Evolutionary conservation across 2,329 filamentous ascomycete genomes (phyloP).

Genomic region (Trichoderma citrinoviride): DNA sequence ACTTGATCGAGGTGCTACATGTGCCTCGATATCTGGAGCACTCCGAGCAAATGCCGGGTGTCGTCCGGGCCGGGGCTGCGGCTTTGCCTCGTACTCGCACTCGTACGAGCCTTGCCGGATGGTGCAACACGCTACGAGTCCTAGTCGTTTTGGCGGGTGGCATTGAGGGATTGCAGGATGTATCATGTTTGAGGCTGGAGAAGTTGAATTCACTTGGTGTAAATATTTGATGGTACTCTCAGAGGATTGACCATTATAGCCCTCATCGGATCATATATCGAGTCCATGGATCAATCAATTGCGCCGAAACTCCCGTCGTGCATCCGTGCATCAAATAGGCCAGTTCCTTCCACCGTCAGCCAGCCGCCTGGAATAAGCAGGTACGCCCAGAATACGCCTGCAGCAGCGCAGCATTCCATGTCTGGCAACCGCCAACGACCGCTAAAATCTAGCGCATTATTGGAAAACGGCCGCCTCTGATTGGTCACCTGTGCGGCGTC

Average conservation of each 20-base stretch:
- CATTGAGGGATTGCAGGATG: not conserved
- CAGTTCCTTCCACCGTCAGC: no score
- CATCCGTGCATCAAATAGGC: not conserved
- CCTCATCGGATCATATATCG: not conserved
- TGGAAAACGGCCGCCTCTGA: slow-evolving; percentile 7
- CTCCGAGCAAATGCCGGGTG: slow-evolving; percentile 6
- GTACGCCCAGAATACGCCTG: not conserved
- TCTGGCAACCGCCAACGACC: not conserved
- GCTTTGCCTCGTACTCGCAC: not conserved
- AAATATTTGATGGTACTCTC: no score
- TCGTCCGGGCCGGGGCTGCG: not conserved
- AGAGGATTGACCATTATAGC: no score
- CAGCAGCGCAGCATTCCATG: not conserved
- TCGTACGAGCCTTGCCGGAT: not conserved
- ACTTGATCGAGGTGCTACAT: not conserved
- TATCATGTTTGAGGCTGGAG: not conserved
- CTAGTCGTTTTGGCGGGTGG: not conserved
- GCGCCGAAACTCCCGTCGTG: not conserved
- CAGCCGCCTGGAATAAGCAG: not conserved
- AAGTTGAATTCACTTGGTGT: no score
- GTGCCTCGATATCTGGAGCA: no score
- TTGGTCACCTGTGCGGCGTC: slow-evolving; percentile 5
- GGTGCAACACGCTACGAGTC: not conserved
- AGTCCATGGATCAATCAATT: not conserved
- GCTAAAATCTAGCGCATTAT: not conserved